phyloP scores from a whole-genome alignment of 768 basidiomycete species.

The Kwoniella sp. region DNA sequence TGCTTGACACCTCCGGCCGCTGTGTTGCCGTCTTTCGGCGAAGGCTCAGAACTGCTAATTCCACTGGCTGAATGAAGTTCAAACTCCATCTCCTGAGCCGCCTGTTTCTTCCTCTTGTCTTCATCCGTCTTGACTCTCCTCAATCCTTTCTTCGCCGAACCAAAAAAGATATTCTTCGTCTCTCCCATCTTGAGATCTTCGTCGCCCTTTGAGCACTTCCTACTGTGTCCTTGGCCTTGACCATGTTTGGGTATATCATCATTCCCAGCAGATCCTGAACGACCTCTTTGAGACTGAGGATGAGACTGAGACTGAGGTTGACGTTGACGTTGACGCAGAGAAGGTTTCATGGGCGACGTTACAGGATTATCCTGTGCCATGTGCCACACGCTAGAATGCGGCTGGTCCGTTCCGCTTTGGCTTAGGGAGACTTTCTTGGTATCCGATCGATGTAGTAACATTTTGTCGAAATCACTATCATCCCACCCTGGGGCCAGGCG shows the following conservation, averaged over 20 bases:
- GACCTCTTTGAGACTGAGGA: background rate
- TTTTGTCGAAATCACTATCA: slow-evolving; percentile 48
- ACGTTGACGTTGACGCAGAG: background rate
- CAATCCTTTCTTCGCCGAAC: slow-evolving; percentile 13
- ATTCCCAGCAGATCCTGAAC: background rate
- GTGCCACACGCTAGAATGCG: slow-evolving; percentile 28
- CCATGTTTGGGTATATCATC: background rate
- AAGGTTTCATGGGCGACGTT: slow-evolving; percentile 9
- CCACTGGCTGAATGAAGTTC: slow-evolving; percentile 46
- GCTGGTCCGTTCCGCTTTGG: slow-evolving; percentile 23
- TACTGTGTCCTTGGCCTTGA: no score
- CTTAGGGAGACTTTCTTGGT: slow-evolving; percentile 47
- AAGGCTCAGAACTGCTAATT: slow-evolving; percentile 26
- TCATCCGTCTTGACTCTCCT: slow-evolving; percentile 29
- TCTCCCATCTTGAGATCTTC: slow-evolving; percentile 17
- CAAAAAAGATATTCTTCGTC: slow-evolving; percentile 28
- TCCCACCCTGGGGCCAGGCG: slow-evolving; percentile 14
- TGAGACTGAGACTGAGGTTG: no score
- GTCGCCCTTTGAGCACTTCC: background rate
- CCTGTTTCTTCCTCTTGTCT: slow-evolving; percentile 12
- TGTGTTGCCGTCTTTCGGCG: slow-evolving; percentile 17
- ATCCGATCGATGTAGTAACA: slow-evolving; percentile 33
- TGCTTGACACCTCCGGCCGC: background rate
- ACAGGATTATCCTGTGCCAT: slow-evolving; percentile 8
- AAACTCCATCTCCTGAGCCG: slow-evolving; percentile 41